Conservation (phyloP, 176 grass and related monocot species). For the Melocanna baccifera region DNA sequence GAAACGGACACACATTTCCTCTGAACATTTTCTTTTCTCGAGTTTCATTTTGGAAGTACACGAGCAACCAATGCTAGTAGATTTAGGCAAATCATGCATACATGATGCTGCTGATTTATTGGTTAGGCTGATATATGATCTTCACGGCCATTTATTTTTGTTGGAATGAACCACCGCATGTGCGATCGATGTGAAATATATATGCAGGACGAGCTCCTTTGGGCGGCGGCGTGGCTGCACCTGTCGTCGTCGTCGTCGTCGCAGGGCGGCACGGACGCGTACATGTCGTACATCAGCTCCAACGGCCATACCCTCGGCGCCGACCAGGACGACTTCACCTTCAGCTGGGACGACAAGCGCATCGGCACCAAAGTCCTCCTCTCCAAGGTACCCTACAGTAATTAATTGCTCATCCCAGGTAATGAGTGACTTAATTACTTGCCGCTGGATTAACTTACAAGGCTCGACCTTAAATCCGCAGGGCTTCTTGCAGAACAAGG, state of each 20-base stretch:
- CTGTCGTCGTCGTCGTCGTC: slow-evolving; percentile 31
- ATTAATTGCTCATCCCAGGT: background rate
- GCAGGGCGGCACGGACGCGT: slow-evolving; percentile 11
- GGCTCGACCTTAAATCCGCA: background rate
- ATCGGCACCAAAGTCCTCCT: slow-evolving; percentile 66
- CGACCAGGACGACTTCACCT: slow-evolving; percentile 68
- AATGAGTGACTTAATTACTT: too few species aligned
- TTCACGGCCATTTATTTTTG: background rate
- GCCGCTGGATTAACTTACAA: too few species aligned
- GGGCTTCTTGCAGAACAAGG: slow-evolving; percentile 46
- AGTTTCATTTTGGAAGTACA: background rate
- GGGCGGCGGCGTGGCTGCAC: slow-evolving; percentile 77
- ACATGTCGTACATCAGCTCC: slow-evolving; percentile 67
- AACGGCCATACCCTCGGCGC: slow-evolving; percentile 61
- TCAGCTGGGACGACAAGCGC: slow-evolving; percentile 91
- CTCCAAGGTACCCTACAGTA: slow-evolving; percentile 30
- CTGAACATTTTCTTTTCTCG: background rate
- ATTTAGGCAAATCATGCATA: background rate
- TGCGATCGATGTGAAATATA: background rate
- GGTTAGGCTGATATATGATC: too few species aligned
- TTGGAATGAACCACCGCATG: too few species aligned
- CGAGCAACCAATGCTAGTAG: background rate
- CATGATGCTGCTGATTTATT: background rate
- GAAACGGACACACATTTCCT: too few species aligned
- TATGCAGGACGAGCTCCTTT: slow-evolving; percentile 63